Evolutionary conservation across 2,329 filamentous ascomycete genomes (phyloP).

Genomic region (Alternaria arbusti): DNA sequence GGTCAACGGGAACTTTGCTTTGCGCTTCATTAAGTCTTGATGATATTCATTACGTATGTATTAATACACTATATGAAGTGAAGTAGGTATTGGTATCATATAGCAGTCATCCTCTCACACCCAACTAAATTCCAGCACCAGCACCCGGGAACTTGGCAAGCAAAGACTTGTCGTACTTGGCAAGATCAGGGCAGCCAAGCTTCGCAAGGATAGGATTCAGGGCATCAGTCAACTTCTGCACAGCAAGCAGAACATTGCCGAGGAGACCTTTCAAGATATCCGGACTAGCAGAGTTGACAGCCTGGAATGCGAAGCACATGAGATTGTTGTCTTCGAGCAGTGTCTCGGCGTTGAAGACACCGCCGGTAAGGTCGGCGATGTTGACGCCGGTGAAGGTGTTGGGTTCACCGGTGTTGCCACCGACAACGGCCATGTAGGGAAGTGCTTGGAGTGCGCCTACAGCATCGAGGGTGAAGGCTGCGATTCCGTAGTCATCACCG

Average conservation of each 20-base stretch:
- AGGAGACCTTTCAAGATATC: constrained; percentile 22
- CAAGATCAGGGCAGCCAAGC: constrained; percentile 21
- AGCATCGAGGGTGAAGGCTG: background rate
- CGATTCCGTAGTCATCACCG: constrained; percentile 15
- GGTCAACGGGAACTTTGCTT: background rate
- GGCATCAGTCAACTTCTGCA: constrained; percentile 21
- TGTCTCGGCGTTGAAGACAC: constrained; percentile 19
- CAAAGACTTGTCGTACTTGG: constrained; percentile 18
- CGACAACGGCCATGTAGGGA: constrained; percentile 18
- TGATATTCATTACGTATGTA: background rate
- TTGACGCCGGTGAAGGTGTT: constrained; percentile 27
- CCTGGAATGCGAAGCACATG: constrained; percentile 25
- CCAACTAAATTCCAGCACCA: background rate
- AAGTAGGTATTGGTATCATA: background rate
- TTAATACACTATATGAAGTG: background rate
- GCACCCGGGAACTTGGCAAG: constrained; percentile 25
- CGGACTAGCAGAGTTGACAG: constrained; percentile 17
- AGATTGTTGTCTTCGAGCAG: constrained; percentile 25
- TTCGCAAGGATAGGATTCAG: constrained; percentile 18
- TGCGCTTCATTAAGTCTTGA: background rate
- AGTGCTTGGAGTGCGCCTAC: constrained; percentile 20
- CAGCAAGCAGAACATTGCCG: constrained; percentile 18
- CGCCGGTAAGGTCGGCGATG: constrained; percentile 23
- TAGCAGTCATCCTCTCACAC: background rate
- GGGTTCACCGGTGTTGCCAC: constrained; percentile 27